Evolutionary conservation across 2,329 filamentous ascomycete species (phyloP).

Genomic region (Ampelomyces quisqualis): DNA sequence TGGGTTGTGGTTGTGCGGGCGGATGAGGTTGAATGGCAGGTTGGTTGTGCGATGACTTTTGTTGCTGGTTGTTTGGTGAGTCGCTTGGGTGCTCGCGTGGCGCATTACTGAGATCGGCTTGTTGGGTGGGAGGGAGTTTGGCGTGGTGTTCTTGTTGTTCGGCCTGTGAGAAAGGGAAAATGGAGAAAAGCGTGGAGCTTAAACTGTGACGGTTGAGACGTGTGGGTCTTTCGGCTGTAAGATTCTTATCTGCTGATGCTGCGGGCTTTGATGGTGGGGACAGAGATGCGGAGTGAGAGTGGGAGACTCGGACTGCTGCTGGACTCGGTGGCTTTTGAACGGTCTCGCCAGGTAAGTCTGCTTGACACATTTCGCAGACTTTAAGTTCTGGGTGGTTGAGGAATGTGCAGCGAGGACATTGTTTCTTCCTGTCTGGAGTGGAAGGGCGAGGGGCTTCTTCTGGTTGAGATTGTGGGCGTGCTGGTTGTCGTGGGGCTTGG

Average conservation of each 20-base stretch:
- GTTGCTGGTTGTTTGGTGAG: not conserved
- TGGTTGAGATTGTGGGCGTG: conserved; percentile 17
- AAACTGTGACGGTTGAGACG: conserved; percentile 36
- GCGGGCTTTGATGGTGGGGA: conserved; percentile 20
- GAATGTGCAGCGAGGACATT: conserved; percentile 40
- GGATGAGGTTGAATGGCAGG: not conserved
- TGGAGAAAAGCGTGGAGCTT: conserved; percentile 38
- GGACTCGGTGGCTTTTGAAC: conserved; percentile 30
- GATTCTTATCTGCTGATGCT: conserved; percentile 3
- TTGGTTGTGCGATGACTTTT: not conserved
- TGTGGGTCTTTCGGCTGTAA: conserved; percentile 14
- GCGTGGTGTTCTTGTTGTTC: conserved; percentile 35
- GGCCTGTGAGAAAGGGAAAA: conserved; percentile 40
- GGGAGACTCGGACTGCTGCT: conserved; percentile 14
- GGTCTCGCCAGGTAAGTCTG: conserved; percentile 25
- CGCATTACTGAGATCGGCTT: conserved; percentile 3
- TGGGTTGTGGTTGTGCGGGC: not conserved
- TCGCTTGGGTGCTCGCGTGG: conserved; percentile 1
- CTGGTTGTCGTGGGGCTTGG: conserved; percentile 18
- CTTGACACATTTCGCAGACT: conserved; percentile 39
- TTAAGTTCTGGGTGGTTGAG: conserved; percentile 36
- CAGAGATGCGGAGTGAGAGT: conserved; percentile 34
- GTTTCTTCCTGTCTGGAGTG: conserved; percentile 35
- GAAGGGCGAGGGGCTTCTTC: conserved; percentile 15
- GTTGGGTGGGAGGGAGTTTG: conserved; percentile 30